These are phyloP conservation scores for Maudiozyma saulgeensis DNA, from an alignment of 805 yeast species.

Conservation along the genomic window DNA sequence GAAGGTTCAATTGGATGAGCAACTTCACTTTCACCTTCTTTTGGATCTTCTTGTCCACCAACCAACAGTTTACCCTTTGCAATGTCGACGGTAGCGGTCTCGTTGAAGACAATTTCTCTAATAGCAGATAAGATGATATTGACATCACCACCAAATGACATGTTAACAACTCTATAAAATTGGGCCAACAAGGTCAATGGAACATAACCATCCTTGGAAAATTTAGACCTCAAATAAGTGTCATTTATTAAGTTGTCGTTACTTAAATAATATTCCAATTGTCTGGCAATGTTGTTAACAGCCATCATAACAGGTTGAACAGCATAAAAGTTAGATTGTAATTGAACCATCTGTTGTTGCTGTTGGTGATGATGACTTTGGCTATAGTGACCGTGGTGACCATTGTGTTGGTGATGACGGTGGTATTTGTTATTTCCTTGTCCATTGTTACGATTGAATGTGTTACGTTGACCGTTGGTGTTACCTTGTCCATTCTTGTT, in stretches of 20 bases:
- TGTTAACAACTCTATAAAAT: conserved; percentile 36
- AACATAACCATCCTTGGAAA: conserved; percentile 31
- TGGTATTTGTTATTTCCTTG: conserved; percentile 6
- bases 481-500: conserved; percentile 8
- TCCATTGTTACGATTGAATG: not conserved
- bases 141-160: conserved; percentile 38
- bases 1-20: conserved; percentile 1
- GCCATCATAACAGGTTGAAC: conserved; percentile 21
- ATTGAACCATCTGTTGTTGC: conserved; percentile 18
- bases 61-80: conserved; percentile 13
- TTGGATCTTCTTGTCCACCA: conserved; percentile 6
- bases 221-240: conserved; percentile 66
- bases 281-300: conserved; percentile 34
- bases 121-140: conserved; percentile 24
- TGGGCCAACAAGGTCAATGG: conserved; percentile 22
- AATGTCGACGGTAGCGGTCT: conserved; percentile 23
- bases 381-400: not conserved
- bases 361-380: conserved; percentile 8
- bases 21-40: conserved; percentile 2
- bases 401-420: conserved; percentile 3
- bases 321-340: conserved; percentile 11
- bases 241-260: conserved; percentile 82
- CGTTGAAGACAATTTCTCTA: conserved; percentile 26
- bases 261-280: conserved; percentile 85
- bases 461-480: conserved; percentile 1